Conservation (phyloP, 2,329 filamentous ascomycete genomes). For the Ophiostoma novo-ulmi region DNA sequence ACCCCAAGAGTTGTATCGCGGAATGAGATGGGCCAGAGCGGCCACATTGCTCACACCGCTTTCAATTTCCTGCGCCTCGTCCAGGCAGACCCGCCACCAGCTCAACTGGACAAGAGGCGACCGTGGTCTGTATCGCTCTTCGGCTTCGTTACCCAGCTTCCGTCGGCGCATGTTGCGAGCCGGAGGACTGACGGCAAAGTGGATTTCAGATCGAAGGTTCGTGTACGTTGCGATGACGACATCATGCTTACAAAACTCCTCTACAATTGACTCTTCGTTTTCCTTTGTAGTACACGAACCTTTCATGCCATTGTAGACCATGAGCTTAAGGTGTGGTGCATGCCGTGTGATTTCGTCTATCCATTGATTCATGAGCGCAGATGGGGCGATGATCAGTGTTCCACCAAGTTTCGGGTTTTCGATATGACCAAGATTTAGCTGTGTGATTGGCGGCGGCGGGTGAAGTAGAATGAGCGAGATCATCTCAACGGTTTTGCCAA, state of each 20-base stretch:
- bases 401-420: slow-evolving; percentile 46
- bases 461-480: slow-evolving; percentile 66
- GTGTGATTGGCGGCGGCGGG: slow-evolving; percentile 35
- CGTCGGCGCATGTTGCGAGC: slow-evolving; percentile 59
- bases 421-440: slow-evolving; percentile 51
- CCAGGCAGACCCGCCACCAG: slow-evolving; percentile 80
- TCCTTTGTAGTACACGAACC: slow-evolving; percentile 35
- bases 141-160: neutral
- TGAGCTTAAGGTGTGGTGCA: slow-evolving; percentile 52
- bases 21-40: slow-evolving; percentile 70
- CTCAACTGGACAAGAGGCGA: slow-evolving; percentile 75
- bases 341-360: slow-evolving; percentile 54
- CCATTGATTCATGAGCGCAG: slow-evolving; percentile 57
- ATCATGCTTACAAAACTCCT: slow-evolving; percentile 48
- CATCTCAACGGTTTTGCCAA: slow-evolving; percentile 75
- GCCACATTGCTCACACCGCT: slow-evolving; percentile 81
- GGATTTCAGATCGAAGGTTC: slow-evolving; percentile 72
- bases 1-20: slow-evolving; percentile 83
- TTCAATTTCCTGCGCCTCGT: slow-evolving; percentile 89
- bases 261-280: slow-evolving; percentile 40
- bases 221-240: slow-evolving; percentile 62
- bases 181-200: slow-evolving; percentile 67
- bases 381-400: slow-evolving; percentile 58
- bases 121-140: slow-evolving; percentile 55
- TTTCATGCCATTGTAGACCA: slow-evolving; percentile 50